Percentiles rank a stretch among this genome's conserved stretches.
Evolutionary conservation across 805 yeast species (phyloP).

Genomic region (Candida argentea): DNA sequence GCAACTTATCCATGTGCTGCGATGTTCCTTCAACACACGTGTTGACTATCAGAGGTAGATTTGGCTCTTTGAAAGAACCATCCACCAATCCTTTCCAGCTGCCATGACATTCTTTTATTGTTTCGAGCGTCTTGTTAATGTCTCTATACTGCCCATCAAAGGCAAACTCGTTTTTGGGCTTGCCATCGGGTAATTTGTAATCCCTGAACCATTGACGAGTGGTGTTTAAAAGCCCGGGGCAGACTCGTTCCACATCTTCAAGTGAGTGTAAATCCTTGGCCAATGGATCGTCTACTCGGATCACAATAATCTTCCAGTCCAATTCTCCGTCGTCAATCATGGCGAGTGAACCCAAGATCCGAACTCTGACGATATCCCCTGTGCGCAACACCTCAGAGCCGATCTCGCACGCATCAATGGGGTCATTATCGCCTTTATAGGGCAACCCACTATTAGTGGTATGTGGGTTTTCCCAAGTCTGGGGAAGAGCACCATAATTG

Average conservation of each 20-base stretch:
- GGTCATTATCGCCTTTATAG: constrained; percentile 82
- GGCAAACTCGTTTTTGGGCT: constrained; percentile 95
- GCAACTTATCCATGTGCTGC: no score
- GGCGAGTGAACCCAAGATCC: constrained; percentile 91
- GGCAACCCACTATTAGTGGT: constrained; percentile 36
- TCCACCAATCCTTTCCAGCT: constrained; percentile 73
- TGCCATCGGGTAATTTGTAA: constrained; percentile 96
- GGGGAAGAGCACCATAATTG: constrained; percentile 84
- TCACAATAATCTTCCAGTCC: constrained; percentile 88
- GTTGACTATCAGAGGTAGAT: no score
- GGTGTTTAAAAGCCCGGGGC: constrained; percentile 89
- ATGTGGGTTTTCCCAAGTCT: constrained; percentile 97
- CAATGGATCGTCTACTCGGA: constrained; percentile 75
- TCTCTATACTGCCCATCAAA: constrained; percentile 88
- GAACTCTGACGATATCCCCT: constrained; percentile 78
- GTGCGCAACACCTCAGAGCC: constrained; percentile 58
- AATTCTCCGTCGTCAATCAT: constrained; percentile 87
- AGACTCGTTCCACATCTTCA: constrained; percentile 79
- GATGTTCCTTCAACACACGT: no score
- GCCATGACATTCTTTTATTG: constrained; percentile 70
- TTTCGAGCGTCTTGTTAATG: constrained; percentile 76
- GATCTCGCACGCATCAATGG: constrained; percentile 88
- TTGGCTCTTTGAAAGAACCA: constrained; percentile 38
- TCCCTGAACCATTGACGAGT: constrained; percentile 98
- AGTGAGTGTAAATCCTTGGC: constrained; percentile 82